Base-by-base conservation (phyloP, 1,284 basidiomycete species). In the Cryptococcus hybrid region DNA sequence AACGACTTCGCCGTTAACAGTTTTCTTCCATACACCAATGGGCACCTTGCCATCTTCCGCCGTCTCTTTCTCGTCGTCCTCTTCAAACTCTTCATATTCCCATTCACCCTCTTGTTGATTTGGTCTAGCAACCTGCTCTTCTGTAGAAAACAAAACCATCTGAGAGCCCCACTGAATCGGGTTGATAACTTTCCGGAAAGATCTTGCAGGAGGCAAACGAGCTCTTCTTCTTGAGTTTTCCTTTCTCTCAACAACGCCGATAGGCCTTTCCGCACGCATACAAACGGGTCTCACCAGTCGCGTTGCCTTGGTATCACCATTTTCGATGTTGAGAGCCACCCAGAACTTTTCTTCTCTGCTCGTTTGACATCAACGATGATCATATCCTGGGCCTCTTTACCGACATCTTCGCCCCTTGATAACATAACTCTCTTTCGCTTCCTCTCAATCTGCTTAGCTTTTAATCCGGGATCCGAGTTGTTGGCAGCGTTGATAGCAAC, bases 311-410 rank as follows among this genome's bases (percentile, higher is more conserved):
- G 30, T 18, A 8, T 35, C 51, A n/a, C 30, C 51, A 13, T 52
- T 37, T 44, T 36, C 34, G 11, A 43, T 36, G 13, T 52, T 43
- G 36, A 47, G 7, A 7, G 47, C 52, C 9, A 47, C 15, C 36
- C 53, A 54, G 6, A 54, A 54, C 36, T 39, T 39, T 40, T 51
- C 18, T 51, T 51, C 11, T 13, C 18, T n/a, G 50, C 50, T 24
- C 50, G 36, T 12, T 18, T 18, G n/a, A 15, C 50, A 42, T 39
- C 37, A 15, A 51, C 50, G n/a, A 51, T 7, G 36, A 39, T 11
- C 50, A 75, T 73, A 67, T 77, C 74, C 51, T 77, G 73, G 9
- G 70, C 68, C 52, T 69, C 57, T 55, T 71, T 75, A 12, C 73
- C 75, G 4, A 73, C 68, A 34, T 61, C 69, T 42, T 67, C 61